phyloP scores from a whole-genome alignment of 2,329 filamentous ascomycete species.

The Torrubiellomyces zombiae region DNA sequence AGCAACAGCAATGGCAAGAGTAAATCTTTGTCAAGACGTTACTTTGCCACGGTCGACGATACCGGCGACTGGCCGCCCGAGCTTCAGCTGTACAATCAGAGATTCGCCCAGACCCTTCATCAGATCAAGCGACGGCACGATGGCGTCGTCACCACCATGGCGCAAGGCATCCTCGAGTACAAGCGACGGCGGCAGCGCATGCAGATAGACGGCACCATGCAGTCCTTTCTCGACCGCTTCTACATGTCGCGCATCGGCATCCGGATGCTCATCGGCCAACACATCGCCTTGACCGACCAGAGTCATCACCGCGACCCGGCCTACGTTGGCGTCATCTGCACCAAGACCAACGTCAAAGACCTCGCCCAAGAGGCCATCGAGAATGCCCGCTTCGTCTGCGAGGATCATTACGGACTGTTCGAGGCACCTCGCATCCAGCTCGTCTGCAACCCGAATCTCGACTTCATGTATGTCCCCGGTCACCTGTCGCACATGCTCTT shows the following conservation, averaged over 20 bases:
- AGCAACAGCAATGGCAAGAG: constrained; percentile 28
- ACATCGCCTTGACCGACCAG: constrained; percentile 92
- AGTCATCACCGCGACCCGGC: constrained; percentile 75
- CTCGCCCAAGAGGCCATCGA: constrained; percentile 95
- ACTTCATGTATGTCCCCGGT: constrained; percentile 99
- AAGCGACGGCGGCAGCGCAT: constrained; percentile 91
- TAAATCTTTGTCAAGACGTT: constrained; percentile 39
- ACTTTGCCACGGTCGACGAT: constrained; percentile 87
- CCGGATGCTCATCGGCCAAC: constrained; percentile 96
- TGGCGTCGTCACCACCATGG: constrained; percentile 93
- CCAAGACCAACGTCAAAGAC: constrained; percentile 90
- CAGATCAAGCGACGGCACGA: constrained; percentile 94
- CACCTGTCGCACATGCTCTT: constrained; percentile 99
- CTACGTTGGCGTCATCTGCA: constrained; percentile 98
- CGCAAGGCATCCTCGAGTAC: constrained; percentile 94
- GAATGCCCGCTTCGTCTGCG: constrained; percentile 96
- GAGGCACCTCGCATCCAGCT: constrained; percentile 94
- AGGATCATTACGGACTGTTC: constrained; percentile 95
- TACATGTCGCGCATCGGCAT: constrained; percentile 99
- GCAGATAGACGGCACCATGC: constrained; percentile 96
- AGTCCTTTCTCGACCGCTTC: constrained; percentile 94
- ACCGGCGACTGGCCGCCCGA: constrained; percentile 83
- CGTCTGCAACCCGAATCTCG: constrained; percentile 81
- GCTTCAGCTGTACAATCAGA: constrained; percentile 82
- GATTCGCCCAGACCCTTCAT: constrained; percentile 76